phyloP scores from a whole-genome alignment of 2,329 filamentous ascomycete genomes.

The Emergomyces orientalis region DNA sequence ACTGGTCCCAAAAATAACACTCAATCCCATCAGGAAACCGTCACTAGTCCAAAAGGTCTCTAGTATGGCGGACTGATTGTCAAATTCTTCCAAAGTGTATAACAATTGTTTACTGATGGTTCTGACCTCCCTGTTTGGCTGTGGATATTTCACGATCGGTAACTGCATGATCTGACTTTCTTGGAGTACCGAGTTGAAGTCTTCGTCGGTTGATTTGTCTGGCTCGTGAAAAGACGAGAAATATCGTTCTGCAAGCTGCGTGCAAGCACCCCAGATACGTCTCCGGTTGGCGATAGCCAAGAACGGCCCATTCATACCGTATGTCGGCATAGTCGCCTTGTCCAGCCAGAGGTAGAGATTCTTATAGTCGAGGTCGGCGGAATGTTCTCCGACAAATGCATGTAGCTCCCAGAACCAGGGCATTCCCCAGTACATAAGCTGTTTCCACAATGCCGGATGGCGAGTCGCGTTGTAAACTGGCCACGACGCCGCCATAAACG shows the following conservation, averaged over 20 bases:
- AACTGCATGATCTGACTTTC: background rate
- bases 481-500: slow-evolving; percentile 4
- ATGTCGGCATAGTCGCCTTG: slow-evolving; percentile 13
- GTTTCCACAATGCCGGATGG: slow-evolving; percentile 8
- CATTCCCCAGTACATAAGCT: slow-evolving; percentile 8
- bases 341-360: slow-evolving; percentile 19
- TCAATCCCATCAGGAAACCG: slow-evolving; percentile 2
- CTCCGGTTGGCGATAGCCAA: slow-evolving; percentile 27
- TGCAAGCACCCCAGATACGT: slow-evolving; percentile 22
- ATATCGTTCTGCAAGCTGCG: slow-evolving; percentile 10
- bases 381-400: background rate
- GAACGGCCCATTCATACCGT: slow-evolving; percentile 20
- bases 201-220: background rate
- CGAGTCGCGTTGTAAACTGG: slow-evolving; percentile 2
- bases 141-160: slow-evolving; percentile 6
- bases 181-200: background rate
- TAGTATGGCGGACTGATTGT: background rate
- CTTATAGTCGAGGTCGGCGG: slow-evolving; percentile 7
- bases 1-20: background rate
- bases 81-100: background rate
- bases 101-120: background rate
- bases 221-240: background rate
- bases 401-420: slow-evolving; percentile 12
- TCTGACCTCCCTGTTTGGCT: background rate
- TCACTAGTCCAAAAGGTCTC: slow-evolving; percentile 2